Percentiles rank a stretch among this genome's conserved stretches.
Evolutionary conservation across 139 green algal genomes (phyloP).

Genomic region (Haematococcus lacustris): DNA sequence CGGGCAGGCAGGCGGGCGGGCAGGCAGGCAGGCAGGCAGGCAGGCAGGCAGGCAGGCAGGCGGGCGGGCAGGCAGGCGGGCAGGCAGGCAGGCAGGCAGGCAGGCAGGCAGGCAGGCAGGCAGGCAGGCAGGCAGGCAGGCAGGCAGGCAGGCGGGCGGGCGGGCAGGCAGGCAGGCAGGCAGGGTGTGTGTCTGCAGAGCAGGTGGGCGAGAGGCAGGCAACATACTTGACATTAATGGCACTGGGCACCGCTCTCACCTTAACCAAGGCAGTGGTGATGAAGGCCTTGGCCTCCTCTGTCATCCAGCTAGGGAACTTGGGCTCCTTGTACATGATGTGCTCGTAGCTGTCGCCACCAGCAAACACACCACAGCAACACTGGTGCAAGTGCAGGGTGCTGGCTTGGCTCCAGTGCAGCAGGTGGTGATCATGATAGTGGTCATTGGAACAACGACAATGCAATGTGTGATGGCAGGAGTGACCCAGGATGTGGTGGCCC

Average conservation of each 20-base stretch:
- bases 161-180: neutral
- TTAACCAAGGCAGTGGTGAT: slow-evolving; percentile 52
- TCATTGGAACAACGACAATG: no score
- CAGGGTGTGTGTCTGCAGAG: neutral
- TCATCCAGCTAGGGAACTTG: slow-evolving; percentile 33
- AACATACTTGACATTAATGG: neutral
- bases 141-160: neutral
- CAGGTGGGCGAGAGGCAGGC: neutral
- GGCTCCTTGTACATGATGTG: slow-evolving; percentile 60
- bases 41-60: neutral
- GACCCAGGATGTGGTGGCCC: no score
- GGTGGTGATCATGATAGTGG: no score
- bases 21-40: neutral
- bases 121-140: neutral
- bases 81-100: neutral
- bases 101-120: neutral
- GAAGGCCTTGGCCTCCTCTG: slow-evolving; percentile 37
- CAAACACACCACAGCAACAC: no score
- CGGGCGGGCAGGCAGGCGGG: neutral
- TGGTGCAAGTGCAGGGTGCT: no score
- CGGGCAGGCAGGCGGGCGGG: neutral
- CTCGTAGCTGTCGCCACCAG: no score
- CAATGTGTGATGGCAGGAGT: no score
- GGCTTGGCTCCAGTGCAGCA: no score
- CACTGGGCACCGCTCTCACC: slow-evolving; percentile 22